phyloP scores from a whole-genome alignment of 805 yeast species.

The Pichia scutulata region DNA sequence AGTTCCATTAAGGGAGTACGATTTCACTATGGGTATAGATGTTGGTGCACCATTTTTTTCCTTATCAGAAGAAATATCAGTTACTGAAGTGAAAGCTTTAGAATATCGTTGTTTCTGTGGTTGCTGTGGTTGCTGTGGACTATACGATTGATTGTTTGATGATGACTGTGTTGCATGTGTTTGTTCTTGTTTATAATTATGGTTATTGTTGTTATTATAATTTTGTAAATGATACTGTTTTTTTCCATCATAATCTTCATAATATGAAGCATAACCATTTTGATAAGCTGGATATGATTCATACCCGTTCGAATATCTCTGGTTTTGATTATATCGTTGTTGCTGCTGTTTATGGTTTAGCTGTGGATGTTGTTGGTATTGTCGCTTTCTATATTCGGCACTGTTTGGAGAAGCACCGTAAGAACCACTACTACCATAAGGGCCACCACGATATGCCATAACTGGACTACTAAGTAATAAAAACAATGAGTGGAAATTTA shows the following conservation, averaged over 20 bases:
- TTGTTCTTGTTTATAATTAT: neutral
- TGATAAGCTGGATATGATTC: neutral
- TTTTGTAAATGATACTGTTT: neutral
- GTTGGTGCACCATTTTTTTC: neutral
- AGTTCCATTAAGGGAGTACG: neutral
- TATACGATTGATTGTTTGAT: neutral
- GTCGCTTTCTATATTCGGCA: neutral
- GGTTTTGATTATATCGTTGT: neutral
- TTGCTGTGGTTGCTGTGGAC: neutral
- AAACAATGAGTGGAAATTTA: neutral
- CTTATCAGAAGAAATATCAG: neutral
- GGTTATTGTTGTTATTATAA: neutral
- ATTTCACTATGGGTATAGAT: conserved; percentile 1
- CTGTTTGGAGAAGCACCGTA: neutral
- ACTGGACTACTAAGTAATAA: neutral
- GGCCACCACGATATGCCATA: conserved; percentile 6
- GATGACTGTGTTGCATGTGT: neutral
- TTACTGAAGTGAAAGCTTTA: neutral
- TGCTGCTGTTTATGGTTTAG: neutral
- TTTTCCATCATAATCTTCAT: neutral
- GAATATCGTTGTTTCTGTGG: neutral
- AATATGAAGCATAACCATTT: neutral
- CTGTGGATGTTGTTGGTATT: neutral
- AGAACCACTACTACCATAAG: neutral
- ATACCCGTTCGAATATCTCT: neutral